These are phyloP conservation scores for Ceriops tagal DNA, from an alignment of 345 rosid species.

Conservation along the genomic window DNA sequence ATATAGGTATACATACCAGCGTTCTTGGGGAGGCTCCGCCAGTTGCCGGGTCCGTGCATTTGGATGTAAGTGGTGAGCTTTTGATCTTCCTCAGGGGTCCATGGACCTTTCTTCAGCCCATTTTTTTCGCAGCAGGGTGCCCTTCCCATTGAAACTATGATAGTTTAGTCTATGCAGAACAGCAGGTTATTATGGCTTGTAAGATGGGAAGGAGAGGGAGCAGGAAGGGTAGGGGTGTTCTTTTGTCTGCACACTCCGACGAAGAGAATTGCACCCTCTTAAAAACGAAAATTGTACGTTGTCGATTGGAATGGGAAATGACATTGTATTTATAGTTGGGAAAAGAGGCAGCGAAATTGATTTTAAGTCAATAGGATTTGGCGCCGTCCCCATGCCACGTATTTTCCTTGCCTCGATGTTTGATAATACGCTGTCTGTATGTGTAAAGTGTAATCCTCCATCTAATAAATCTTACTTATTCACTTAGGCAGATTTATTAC, in stretches of 20 bases:
- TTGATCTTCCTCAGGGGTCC: slow-evolving; percentile 34
- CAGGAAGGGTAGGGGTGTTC: too few relatives aligned
- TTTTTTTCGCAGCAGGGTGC: slow-evolving; percentile 37
- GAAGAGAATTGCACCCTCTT: background rate
- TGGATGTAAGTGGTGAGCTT: slow-evolving; percentile 25
- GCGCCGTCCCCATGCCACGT: slow-evolving; percentile 34
- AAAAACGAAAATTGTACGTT: background rate
- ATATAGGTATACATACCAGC: slow-evolving; percentile 17
- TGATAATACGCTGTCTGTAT: background rate
- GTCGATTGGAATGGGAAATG: background rate
- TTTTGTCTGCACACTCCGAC: background rate
- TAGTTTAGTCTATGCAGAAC: background rate
- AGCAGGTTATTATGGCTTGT: background rate
- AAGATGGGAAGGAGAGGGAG: too few relatives aligned
- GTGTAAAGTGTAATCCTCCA: background rate
- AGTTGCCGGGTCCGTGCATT: slow-evolving; percentile 29
- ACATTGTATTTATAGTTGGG: slow-evolving; percentile 2
- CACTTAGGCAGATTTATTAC: too few relatives aligned
- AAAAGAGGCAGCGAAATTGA: slow-evolving; percentile 16
- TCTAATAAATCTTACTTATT: background rate
- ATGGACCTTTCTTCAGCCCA: slow-evolving; percentile 36
- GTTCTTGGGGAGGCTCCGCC: slow-evolving; percentile 34
- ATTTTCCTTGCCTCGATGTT: background rate
- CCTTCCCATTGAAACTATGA: slow-evolving; percentile 21
- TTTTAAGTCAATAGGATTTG: slow-evolving; percentile 25